Conservation (phyloP, 257 asterid genomes). For the Ocimum tenuiflorum region DNA sequence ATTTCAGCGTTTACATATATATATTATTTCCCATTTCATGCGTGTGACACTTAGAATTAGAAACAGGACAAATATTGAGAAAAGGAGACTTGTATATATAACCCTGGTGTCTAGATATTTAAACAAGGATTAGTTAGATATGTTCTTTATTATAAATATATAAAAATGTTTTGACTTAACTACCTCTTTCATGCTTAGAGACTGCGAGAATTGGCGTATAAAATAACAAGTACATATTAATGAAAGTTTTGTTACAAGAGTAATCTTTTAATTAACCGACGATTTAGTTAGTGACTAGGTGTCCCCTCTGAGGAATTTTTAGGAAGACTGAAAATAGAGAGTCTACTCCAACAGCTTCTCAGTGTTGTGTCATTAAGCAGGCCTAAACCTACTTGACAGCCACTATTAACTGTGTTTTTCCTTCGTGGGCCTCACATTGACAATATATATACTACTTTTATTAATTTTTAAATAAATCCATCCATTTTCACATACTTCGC, state of each 20-base stretch:
- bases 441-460: neutral
- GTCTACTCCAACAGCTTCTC: neutral
- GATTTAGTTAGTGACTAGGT: conserved; percentile 1
- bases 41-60: too few species aligned
- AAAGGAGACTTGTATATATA: neutral
- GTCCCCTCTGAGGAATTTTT: conserved; percentile 12
- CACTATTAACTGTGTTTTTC: conserved; percentile 16
- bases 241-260: too few species aligned
- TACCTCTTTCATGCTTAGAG: conserved; percentile 13
- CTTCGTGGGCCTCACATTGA: neutral
- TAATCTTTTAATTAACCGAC: neutral
- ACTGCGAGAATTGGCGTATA: neutral
- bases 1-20: neutral
- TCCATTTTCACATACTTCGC: too few species aligned
- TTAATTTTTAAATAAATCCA: too few species aligned
- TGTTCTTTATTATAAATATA: neutral
- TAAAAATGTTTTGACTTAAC: conserved; percentile 13
- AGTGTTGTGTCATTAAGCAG: conserved; percentile 39
- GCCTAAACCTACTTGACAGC: conserved; percentile 42
- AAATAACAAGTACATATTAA: too few species aligned
- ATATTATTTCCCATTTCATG: too few species aligned
- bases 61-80: too few species aligned
- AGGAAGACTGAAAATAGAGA: neutral
- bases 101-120: neutral
- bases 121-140: conserved; percentile 28